Evolutionary conservation across 352 stramenopile species (phyloP), one percentile per base, ranked within the genome.

Genomic region (Elongisporangium prolatum): DNA sequence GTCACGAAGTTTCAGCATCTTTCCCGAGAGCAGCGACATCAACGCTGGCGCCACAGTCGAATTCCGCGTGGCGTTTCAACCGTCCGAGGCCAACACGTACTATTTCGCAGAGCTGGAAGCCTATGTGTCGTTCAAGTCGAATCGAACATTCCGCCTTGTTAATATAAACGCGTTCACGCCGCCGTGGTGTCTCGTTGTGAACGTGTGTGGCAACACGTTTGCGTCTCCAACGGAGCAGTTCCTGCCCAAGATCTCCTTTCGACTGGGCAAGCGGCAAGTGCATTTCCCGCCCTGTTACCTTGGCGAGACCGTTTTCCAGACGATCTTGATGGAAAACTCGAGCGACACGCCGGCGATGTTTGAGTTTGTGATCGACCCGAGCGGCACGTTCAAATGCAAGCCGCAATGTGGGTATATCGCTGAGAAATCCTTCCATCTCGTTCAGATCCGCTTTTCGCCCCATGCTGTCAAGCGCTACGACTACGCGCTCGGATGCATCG

Each of bases 101-200:
- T 98, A 92, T 67, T 91, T 95, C 52, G 75, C 75, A 16, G 90
- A 97, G 65, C 70, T 97, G 8, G 93, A 97, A 59, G 88, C 75
- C 20, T 93, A 81, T 55, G 86, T 88, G 38, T 89, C 85, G 18
- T 97, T 97, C 63, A 97, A 97, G 57, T 96, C 89, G 10, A 97
- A 98, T 60, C 80, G 90, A 28, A 97, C 88, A 13, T 98, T 98
- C 59, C 88, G 93, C 7, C 80, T 97, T 24, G 93, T 98, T 2
- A 96, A 97, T 57, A 87, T 97, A 50, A 74, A 89, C 37, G 96
- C 89, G 17, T 93, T 98, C 48, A 92, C 88, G 25, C 92, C 93
- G 16, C 91, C 94, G 18, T 98, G 89, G 91, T 94, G 76, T 49
- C 47, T 97, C 1, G 67, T 85, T 5, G 56, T 91, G 14, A 83